Base-by-base conservation (phyloP, 345 rosid species). In the Firmiana major region DNA sequence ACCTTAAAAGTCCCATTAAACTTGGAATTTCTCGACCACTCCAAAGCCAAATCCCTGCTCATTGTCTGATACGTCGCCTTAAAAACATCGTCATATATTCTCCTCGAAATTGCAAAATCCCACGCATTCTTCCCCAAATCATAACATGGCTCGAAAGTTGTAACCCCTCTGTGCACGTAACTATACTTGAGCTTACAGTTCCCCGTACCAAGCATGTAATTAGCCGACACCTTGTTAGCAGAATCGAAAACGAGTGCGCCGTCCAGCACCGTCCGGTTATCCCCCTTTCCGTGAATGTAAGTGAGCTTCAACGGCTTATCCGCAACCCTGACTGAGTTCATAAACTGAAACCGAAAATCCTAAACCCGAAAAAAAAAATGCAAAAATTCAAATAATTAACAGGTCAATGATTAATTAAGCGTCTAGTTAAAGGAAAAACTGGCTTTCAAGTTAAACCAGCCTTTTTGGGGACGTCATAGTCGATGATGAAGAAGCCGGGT, bases 341-440 rank as follows among this genome's bases (percentile, higher is more conserved):
- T 94, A 75, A 94, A 94, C 92, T 91, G 98, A 83, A 94, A 94
- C 83, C 92, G 85, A 66, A 91, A 86, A 81, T 94, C 97, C 98
- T 93, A 88, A 77, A 69, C 73, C 75, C 49, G 16, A 64, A 42
- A 12, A 65, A 64, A 21, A 2, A 3, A 13, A 45, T 49, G 45
- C 26, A 72, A 26, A 55, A 79, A 24, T 17, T 70, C 74, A 70
- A 58, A 46, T 67, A 48, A 74, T 6, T 62, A 54, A 36, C 45
- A 66, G 57, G 42, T 64, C 46, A 22, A 45, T 55, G 43, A 17
- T 70, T 17, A 31, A 49, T 49, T 31, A 17, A 70, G 49, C 9
- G 5, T 6, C 9, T 49, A 49, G 45, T 49, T 9, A 49, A 8
- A 5, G 43, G 31, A 4, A 70, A 70, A 26, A 3, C 0, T 28